A percentile compares a stretch with the other conserved stretches of the same genome.
phyloP scores from a whole-genome alignment of 1,284 basidiomycete species.

The Trametes versicolor region DNA sequence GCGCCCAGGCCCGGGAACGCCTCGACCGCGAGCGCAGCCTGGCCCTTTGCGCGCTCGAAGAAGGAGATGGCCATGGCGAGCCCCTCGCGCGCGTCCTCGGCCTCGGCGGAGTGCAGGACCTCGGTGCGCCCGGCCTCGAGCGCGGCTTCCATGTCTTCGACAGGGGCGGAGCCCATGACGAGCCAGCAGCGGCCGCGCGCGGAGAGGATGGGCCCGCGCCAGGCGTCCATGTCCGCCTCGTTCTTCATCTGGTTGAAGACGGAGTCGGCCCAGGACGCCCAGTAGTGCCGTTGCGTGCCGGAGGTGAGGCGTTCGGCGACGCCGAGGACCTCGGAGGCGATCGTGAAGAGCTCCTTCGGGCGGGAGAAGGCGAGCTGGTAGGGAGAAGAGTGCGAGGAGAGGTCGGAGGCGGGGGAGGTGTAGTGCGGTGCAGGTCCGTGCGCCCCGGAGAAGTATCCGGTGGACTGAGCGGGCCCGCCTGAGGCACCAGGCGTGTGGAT shows the following conservation, averaged over 20 bases:
- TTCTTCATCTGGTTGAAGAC: conserved; percentile 70
- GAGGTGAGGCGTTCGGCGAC: conserved; percentile 62
- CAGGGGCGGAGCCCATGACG: conserved; percentile 59
- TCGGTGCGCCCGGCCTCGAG: conserved; percentile 53
- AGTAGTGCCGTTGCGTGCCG: conserved; percentile 56
- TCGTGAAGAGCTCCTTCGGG: conserved; percentile 65
- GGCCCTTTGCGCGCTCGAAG: conserved; percentile 59
- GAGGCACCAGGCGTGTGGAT: conserved; percentile 26
- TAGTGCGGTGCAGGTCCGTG: conserved; percentile 26
- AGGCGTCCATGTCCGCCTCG: conserved; percentile 58
- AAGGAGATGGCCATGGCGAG: conserved; percentile 57
- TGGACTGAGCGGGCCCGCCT: conserved; percentile 22
- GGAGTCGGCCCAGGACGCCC: conserved; percentile 68
- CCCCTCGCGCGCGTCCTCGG: conserved; percentile 60
- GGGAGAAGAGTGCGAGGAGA: conserved; percentile 7
- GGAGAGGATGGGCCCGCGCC: conserved; percentile 55
- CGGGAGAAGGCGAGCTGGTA: conserved; percentile 55
- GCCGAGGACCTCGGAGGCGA: conserved; percentile 67
- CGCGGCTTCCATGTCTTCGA: conserved; percentile 60
- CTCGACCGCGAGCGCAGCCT: conserved; percentile 35
- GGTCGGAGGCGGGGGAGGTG: conserved; percentile 18
- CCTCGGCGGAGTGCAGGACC: conserved; percentile 54
- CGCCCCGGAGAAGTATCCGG: conserved; percentile 26
- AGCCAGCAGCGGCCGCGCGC: conserved; percentile 65
- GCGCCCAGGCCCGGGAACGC: background rate